Evolutionary conservation across 202 grass and related monocot genomes (phyloP), one percentile per base, ranked within the genome.

Genomic region (Panicum hallii): DNA sequence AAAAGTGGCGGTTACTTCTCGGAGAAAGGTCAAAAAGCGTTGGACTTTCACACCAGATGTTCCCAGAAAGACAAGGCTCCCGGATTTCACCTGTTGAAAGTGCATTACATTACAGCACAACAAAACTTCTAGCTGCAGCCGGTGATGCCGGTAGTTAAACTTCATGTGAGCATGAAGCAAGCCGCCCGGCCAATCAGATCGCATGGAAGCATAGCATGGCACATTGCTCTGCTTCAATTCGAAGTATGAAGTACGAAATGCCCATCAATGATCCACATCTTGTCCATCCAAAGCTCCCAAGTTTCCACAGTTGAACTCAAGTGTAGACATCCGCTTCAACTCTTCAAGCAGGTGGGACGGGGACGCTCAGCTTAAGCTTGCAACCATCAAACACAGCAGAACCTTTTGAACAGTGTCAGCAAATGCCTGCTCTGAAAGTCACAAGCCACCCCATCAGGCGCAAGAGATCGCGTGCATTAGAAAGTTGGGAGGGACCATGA

Each of bases 151-250:
- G 16, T 22, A 70, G 19, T 26, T 52, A 74, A 79, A 74, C 26
- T 84, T 80, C 49, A 79, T 84, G 75, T 71, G 36, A 77, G 38
- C 78, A 48, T 50, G 88, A 86, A 86, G 88, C 73, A 49, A 86
- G 20, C 65, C 9, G 40, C 78, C 86, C 36, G 42, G 16, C 46
- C 68, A 49, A 30, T 60, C 47, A 38, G 48, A 73, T 83, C 66
- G 77, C 54, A 81, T 85, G 63, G 44, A 65, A 70, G 66, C 49
- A 85, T 80, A 42, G 41, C 57, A 63, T 45, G 43, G 14, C 63
- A 16, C 53, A 80, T 65, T 43, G 45, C 70, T 42, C 74, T 68
- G 49, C 36, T 66, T 63, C 68, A 74, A 87, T 58, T 45, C 68
- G 79, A 86, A 90, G 68, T 49, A 90, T 73, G 9, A 43, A 6